Base-by-base conservation (phyloP, 2,329 filamentous ascomycete genomes). In the Trichophyton verrucosum region DNA sequence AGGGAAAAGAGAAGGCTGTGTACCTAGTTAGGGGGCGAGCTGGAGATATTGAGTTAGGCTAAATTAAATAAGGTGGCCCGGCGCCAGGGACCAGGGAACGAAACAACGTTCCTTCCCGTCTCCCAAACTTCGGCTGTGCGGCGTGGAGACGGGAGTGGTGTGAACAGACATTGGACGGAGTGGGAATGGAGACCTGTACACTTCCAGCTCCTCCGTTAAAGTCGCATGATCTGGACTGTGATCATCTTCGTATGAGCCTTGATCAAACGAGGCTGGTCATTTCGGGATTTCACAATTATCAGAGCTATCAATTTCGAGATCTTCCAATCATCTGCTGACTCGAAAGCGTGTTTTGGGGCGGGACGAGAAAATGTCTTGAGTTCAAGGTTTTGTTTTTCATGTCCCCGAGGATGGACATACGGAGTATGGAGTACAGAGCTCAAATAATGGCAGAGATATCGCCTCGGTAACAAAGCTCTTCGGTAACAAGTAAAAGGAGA, bases 41-140 rank as follows among this genome's bases (percentile, higher is more conserved):
- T 53, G 27, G 49, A 53, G 40, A 53, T 13, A 20, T 5, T 22
- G 22, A 53, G 22, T 30, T 53, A 20, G 49, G 22, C 49, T 53
- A 44, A 53, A 13, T 38, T 38, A 53, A 40, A 40, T 57, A 57
- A 57, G 55, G 55, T 57, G 55, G 15, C 20, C 55, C 55, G 30
- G 20, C 55, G 27, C 55, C 55, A 57, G 38, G 55, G 55, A 57
- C 55, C 27, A 57, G 55, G 55, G 33, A 57, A 57, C 55, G 30
- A 57, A 57, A 57, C 55, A 57, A 57, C 55, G 33, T 57, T 57
- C 38, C 38, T 57, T 57, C 55, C 38, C 55, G 33, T 30, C 33
- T 40, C 55, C 20, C 33, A 42, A 57, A 33, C 55, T 57, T 38
- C 55, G 27, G 22, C 17, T 53, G 22, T 40, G 33, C 20, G 55